Conservation (phyloP, 1,284 basidiomycete genomes). For the Cutaneotrichosporon sp. region DNA sequence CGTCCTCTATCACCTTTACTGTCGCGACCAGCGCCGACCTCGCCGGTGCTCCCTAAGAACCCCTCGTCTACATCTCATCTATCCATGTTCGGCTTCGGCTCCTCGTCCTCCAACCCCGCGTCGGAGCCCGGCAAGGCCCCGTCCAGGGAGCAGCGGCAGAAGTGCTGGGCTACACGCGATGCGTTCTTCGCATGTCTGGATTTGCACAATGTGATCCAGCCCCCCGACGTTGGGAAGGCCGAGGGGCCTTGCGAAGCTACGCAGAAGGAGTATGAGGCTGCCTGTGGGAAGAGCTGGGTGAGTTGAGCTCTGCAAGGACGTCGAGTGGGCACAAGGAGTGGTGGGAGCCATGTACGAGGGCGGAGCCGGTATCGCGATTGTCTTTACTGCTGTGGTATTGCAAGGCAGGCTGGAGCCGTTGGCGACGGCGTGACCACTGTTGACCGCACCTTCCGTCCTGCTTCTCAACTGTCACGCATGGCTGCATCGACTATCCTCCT, state of each 20-base stretch:
- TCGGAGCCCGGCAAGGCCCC: slow-evolving; percentile 32
- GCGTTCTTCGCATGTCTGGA: slow-evolving; percentile 49
- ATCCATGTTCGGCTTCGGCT: slow-evolving; percentile 9
- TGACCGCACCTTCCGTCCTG: no score
- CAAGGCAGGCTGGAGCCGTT: no score
- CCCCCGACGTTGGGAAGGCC: slow-evolving; percentile 27
- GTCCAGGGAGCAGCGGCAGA: slow-evolving; percentile 42
- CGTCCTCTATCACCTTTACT: no score
- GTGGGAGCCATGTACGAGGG: background rate
- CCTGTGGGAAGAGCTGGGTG: slow-evolving; percentile 50
- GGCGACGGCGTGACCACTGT: background rate
- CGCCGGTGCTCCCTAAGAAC: no score
- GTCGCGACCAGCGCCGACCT: no score
- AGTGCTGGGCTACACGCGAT: slow-evolving; percentile 49
- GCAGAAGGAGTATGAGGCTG: slow-evolving; percentile 38
- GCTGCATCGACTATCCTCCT: no score
- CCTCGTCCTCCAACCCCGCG: background rate
- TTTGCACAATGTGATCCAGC: slow-evolving; percentile 36
- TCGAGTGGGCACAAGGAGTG: background rate
- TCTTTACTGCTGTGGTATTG: no score
- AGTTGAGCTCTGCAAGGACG: slow-evolving; percentile 19
- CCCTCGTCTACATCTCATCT: background rate
- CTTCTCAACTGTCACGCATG: no score
- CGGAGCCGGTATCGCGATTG: no score
- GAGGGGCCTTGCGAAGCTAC: slow-evolving; percentile 32